Base-by-base conservation (phyloP, 495 filamentous ascomycete species). In the Talaromyces thailandensis region DNA sequence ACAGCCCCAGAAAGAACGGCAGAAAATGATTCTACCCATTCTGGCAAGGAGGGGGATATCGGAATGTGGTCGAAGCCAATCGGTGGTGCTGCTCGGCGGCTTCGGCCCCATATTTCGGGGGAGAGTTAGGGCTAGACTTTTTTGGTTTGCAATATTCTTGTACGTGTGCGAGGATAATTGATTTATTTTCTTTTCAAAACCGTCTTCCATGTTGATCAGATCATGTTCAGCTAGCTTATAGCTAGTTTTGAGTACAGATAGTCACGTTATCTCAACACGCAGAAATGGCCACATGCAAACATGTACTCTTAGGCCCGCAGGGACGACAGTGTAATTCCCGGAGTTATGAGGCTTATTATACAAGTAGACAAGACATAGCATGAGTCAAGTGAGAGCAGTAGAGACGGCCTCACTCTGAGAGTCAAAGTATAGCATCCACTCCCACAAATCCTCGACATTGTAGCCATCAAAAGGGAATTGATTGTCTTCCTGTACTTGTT, bases 341-440 rank as follows among this genome's bases (percentile, higher is more conserved):
- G 29, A 31, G 29, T 31, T 31, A 31, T 9, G 29, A 31, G 29
- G 7, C 7, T 0, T 31, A 31, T 31, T 52, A 57, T 28, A 35
- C 12, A 35, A 57, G 9, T n/a, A 28, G 23, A 26, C 53, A 28
- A 14, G 12, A 37, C 7, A 29, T 29, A 4, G 6, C 16, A 56
- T 18, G 16, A 28, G 24, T 57, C 55, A 57, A 31, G 55, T 57
- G 24, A 9, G 25, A 2, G 55, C 12, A 57, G 32, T 31, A 16
- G 55, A 57, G 2, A 57, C n/a, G 3, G 14, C n/a, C 12, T 35
- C 55, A 29, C 25, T 18, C 12, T 35, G 25, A n/a, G 55, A 57
- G 16, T 57, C 55, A 31, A 57, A 57, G 26, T 57, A 57, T n/a
- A 57, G 25, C 55, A 57, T 57, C 55, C 55, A 57, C n/a, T 57